Evolutionary conservation across 1,139 yeast genomes (phyloP), one percentile per base, ranked within the genome.

Genomic region (Pneumocystis jirovecii): DNA sequence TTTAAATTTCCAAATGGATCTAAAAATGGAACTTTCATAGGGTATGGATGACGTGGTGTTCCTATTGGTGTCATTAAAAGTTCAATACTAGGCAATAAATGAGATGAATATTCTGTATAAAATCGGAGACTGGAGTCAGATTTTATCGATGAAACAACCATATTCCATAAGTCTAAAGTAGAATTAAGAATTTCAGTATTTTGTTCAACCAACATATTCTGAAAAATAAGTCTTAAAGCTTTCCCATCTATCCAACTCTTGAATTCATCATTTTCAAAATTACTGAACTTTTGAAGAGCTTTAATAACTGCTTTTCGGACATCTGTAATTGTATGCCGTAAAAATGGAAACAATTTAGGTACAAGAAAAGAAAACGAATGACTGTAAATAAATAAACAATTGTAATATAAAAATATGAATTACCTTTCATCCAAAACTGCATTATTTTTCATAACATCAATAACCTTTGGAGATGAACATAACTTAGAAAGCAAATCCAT

Each of bases 41-140:
- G 83, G 75, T 89, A 93, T 70, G 86, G 87, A 73, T 87, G 89
- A 69, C 98, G 84, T 1, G 96, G 88, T 65, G 90, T 84, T 68
- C 99, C 98, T 68, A 95, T 87, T 4, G 98, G 98, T 0, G 97
- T 93, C 86, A 89, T 86, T 63, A 90, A 74, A 63, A 95, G 79
- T 15, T 85, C 82, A 64, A 89, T 76, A 64, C 89, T 78, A 0
- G 95, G 85, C 59, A 79, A 79, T 69, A 83, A 76, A 71, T 86
- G 90, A 4, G 40, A 67, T 68, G 64, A 66, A 50, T 62, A 31
- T 60, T 61, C 21, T 65, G 21, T 21, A 8, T 67, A 62, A 15
- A 68, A 64, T 15, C 61, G 62, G 17, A 39, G 50, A 25, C 57
- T 50, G 31, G 40, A 29, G 12, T 31, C 31, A 1, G 44, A 12